Evolutionary conservation across 2,329 filamentous ascomycete species (phyloP).

Genomic region (Sordariomycetes sp.): DNA sequence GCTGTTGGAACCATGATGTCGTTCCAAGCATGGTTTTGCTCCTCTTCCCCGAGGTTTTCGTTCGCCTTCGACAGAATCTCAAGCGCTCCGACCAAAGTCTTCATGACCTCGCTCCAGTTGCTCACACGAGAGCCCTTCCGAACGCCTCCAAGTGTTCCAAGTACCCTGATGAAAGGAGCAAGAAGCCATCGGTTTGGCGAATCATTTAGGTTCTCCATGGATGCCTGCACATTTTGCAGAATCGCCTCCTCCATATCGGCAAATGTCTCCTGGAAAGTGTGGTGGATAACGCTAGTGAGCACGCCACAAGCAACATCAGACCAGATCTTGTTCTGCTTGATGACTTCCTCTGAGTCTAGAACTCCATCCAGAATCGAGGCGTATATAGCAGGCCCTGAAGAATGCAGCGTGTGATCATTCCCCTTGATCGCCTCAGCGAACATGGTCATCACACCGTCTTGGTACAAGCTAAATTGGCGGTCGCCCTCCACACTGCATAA

Average conservation of each 20-base stretch:
- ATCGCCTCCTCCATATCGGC: slow-evolving; percentile 56
- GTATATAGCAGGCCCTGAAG: slow-evolving; percentile 45
- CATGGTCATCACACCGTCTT: slow-evolving; percentile 84
- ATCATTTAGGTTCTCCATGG: slow-evolving; percentile 1
- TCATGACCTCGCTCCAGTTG: slow-evolving; percentile 61
- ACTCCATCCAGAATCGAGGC: slow-evolving; percentile 32
- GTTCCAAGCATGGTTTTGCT: slow-evolving; percentile 43
- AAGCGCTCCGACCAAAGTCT: slow-evolving; percentile 44
- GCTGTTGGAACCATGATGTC: slow-evolving; percentile 48
- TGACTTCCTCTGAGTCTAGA: slow-evolving; percentile 24
- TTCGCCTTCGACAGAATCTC: slow-evolving; percentile 31
- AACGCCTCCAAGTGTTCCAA: slow-evolving; percentile 68
- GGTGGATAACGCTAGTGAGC: slow-evolving; percentile 73
- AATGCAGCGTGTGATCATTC: slow-evolving; percentile 50
- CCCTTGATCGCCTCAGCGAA: slow-evolving; percentile 74
- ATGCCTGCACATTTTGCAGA: slow-evolving; percentile 32
- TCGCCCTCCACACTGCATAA: slow-evolving; percentile 44
- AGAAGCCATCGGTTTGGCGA: slow-evolving; percentile 25
- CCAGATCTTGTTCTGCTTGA: slow-evolving; percentile 41
- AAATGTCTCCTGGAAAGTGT: slow-evolving; percentile 68
- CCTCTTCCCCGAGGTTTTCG: slow-evolving; percentile 21
- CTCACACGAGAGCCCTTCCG: slow-evolving; percentile 67
- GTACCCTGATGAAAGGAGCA: slow-evolving; percentile 43
- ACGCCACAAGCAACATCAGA: slow-evolving; percentile 64
- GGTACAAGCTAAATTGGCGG: slow-evolving; percentile 59